Conservation (phyloP, 345 rosid genomes). For the Linum tenue region DNA sequence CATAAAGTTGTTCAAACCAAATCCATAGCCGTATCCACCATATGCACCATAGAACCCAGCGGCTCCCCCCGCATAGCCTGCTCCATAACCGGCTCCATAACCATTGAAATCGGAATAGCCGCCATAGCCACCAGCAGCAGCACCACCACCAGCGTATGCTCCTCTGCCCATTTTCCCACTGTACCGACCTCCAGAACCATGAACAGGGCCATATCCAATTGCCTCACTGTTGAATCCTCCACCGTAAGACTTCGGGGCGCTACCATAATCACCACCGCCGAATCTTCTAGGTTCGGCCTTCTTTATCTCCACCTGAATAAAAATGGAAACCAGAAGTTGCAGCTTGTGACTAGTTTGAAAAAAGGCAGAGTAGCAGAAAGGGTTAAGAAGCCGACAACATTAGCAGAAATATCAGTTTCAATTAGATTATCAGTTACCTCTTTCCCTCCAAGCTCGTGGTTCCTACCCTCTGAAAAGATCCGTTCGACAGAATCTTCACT, state of each 20-base stretch:
- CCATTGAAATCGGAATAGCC: conserved; percentile 5
- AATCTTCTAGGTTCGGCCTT: conserved; percentile 23
- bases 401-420: background rate
- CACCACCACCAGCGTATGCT: background rate
- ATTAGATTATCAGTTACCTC: conserved; percentile 8
- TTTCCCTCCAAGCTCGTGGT: conserved; percentile 26
- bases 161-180: conserved; percentile 20
- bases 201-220: conserved; percentile 12
- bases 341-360: background rate
- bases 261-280: conserved; percentile 11
- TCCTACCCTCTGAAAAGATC: conserved; percentile 16
- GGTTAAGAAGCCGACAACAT: no score
- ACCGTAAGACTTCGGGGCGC: conserved; percentile 16
- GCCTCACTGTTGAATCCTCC: conserved; percentile 2
- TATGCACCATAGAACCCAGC: conserved; percentile 38
- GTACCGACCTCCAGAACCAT: conserved; percentile 8
- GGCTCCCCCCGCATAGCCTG: conserved; percentile 28
- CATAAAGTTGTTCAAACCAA: conserved; percentile 35
- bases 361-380: no score
- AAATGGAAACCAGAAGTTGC: background rate
- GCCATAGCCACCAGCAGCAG: conserved; percentile 20
- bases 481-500: conserved; percentile 23
- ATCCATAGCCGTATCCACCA: conserved; percentile 42
- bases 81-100: conserved; percentile 38
- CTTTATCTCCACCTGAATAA: conserved; percentile 23